Percentiles rank a stretch among this genome's conserved stretches.
Evolutionary conservation across 176 grass and related monocot genomes (phyloP).

Genomic region (Hyparrhenia diplandra): DNA sequence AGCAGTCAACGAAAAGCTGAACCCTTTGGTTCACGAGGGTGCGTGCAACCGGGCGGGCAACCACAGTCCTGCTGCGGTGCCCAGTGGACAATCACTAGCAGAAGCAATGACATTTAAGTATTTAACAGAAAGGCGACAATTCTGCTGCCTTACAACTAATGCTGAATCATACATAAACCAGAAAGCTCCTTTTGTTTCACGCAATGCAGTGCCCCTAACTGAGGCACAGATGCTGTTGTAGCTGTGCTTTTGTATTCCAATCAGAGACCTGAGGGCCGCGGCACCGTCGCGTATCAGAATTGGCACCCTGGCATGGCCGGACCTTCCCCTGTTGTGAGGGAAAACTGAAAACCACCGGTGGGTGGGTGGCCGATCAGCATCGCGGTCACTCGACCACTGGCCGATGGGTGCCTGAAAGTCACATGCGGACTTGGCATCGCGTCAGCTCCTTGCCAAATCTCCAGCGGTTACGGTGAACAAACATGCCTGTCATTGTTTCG

Average conservation of each 20-base stretch:
- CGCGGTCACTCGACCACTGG: neutral
- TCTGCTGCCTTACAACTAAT: neutral
- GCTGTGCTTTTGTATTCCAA: neutral
- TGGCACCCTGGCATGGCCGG: neutral
- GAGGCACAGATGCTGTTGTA: neutral
- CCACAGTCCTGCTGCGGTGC: neutral
- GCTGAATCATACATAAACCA: slow-evolving; percentile 7
- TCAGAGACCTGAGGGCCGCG: neutral
- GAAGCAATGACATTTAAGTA: too few species aligned
- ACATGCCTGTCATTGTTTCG: neutral
- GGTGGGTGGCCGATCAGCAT: slow-evolving; percentile 34
- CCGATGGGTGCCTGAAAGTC: neutral
- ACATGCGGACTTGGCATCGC: neutral
- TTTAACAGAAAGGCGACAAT: slow-evolving; percentile 9
- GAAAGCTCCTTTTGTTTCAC: neutral
- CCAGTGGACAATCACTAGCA: neutral
- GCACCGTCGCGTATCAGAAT: slow-evolving; percentile 9
- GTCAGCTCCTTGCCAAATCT: neutral
- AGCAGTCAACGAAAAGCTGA: slow-evolving; percentile 36
- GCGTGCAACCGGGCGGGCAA: slow-evolving; percentile 21
- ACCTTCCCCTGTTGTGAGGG: neutral
- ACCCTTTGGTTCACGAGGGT: slow-evolving; percentile 20
- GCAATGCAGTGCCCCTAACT: neutral
- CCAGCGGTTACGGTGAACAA: neutral
- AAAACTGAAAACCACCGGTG: slow-evolving; percentile 28